Evolutionary conservation across 257 asterid genomes (phyloP).

Genomic region (Mentha longifolia): DNA sequence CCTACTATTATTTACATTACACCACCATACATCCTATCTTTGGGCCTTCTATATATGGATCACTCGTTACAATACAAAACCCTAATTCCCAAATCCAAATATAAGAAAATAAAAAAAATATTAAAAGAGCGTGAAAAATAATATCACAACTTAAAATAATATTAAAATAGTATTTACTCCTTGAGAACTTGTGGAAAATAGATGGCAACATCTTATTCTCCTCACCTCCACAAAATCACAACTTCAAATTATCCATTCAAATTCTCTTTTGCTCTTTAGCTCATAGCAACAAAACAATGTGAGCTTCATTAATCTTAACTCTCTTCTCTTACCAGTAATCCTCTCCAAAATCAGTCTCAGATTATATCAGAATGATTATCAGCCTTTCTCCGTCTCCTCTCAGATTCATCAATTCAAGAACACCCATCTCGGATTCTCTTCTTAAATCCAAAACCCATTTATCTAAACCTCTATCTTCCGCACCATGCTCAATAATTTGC

Average conservation of each 20-base stretch:
- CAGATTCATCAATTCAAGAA: constrained; percentile 49
- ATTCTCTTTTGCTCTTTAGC: constrained; percentile 24
- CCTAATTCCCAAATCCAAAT: background rate
- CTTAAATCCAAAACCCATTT: constrained; percentile 46
- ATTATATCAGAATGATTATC: constrained; percentile 58
- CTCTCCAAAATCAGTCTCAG: constrained; percentile 28
- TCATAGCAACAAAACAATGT: constrained; percentile 26
- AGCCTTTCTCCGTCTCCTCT: constrained; percentile 58
- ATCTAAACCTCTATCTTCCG: constrained; percentile 35
- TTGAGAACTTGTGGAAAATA: constrained; percentile 35
- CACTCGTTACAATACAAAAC: constrained; percentile 1
- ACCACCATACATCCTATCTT: background rate
- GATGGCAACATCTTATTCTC: constrained; percentile 43
- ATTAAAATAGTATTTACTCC: background rate
- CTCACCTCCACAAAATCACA: constrained; percentile 70
- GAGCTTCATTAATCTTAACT: constrained; percentile 36
- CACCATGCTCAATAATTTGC: constrained; percentile 44
- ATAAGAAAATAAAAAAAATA: background rate
- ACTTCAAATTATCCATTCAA: constrained; percentile 49
- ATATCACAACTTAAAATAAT: no score
- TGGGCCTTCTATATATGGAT: constrained; percentile 30
- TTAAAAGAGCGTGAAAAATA: no score
- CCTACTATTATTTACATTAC: background rate
- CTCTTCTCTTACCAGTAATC: constrained; percentile 25
- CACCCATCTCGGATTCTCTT: constrained; percentile 50